Evolutionary conservation across 2,329 filamentous ascomycete species (phyloP), one percentile per base, ranked within the genome.

Genomic region (Teratosphaeria destructans): DNA sequence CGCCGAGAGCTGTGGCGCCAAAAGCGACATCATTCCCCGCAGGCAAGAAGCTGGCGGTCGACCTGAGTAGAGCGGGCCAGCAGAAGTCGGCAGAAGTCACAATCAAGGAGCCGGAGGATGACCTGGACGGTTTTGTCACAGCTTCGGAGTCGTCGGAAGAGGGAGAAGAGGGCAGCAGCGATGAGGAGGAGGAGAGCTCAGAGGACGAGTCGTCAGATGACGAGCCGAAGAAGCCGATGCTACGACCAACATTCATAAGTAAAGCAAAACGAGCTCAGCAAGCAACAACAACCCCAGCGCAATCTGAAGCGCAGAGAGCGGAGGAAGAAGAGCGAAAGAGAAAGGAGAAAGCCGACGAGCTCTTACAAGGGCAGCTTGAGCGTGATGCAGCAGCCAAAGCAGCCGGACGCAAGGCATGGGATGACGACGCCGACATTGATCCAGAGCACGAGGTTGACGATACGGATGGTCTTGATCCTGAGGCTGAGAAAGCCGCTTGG

Each of bases 401-500:
- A 0, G 84, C 85, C 0, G 87, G 85, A 12, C 91, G 90, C 74
- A 90, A 89, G 71, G 86, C 90, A 68, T 96, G 92, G 91, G 92
- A 96, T 67, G 86, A 90, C 65, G 86, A 90, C 63, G 81, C 83
- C 58, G 77, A 80, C 57, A 65, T 65, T 55, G 79, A 79, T 58
- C 82, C 85, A n/a, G 83, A 85, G 5, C 84, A 85, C 37, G 88
- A 89, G 55, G 86, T 97, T 23, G 90, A 97, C 73, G 94, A 96
- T 68, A 89, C 87, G 2, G 94, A 99, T 72, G 90, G 85, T 39
- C 68, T 92, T 3, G 91, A 97, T 72, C 89, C 90, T 0, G 91
- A 88, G 63, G 91, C 90, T 7, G 94, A 99, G 74, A 84, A 87
- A 63, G 91, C 91, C 6, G 91, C 92, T 0, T 99, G 94, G 93